Base-by-base conservation (phyloP, 495 filamentous ascomycete genomes). In the Hypomontagnella submonticulosa region DNA sequence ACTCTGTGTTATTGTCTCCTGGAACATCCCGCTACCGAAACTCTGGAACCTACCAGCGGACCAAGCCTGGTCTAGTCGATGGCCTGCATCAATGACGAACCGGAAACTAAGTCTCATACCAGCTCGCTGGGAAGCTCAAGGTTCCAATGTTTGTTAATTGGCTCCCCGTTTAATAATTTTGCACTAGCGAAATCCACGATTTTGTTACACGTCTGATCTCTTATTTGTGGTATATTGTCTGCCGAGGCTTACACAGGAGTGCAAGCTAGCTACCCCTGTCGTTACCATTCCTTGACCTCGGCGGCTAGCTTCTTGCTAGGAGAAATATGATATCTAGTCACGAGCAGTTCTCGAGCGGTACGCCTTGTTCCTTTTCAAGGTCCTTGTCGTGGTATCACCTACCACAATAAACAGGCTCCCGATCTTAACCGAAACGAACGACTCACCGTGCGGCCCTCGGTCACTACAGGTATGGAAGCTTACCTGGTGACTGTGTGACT, bases 11-110 rank as follows among this genome's bases (percentile, higher is more conserved):
- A 27, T 27, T 19, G 41, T 57, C 33, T 48, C 47, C 16, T 40
- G 33, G 57, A 47, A 50, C 42, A 15, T 44, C 32, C 59, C 43
- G 55, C 47, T 63, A 63, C 66, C 66, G 66, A 63, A 46, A 41
- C 49, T 61, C 50, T 63, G 66, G 66, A 50, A 63, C 59, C 30
- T 15, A 13, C 40, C 27, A n/a, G 15, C n/a, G 8, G 23, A 60
- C 34, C 32, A 38, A 38, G n/a, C 36, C 9, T 11, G 36, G 36
- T 38, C 40, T n/a, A 3, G 12, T 27, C 12, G 16, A 15, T 33
- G 4, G 30, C 13, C 41, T 55, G 38, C 56, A 10, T 37, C 32
- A 44, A 53, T 27, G 38, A 52, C 30, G 20, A n/a, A 30, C 53
- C n/a, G 47, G 13, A 57, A 16, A 32, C 44, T 38, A 3, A 32